Conservation (phyloP, 257 asterid genomes). For the Pogostemon cablin region DNA sequence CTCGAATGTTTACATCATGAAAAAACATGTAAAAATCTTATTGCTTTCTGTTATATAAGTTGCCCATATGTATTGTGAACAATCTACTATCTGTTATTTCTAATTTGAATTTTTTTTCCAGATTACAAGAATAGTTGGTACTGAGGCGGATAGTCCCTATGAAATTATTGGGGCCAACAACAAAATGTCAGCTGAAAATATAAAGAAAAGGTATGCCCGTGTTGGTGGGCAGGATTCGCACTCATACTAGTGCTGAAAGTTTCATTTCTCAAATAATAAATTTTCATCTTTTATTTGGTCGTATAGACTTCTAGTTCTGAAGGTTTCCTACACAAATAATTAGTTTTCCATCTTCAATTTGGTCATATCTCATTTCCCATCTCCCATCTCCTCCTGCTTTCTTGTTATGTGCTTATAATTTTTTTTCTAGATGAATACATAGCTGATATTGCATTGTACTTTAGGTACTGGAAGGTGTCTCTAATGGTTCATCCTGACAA, state of each 20-base stretch:
- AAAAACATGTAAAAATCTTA: background rate
- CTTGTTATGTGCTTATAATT: slow-evolving; percentile 1
- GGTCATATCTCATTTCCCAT: background rate
- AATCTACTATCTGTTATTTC: slow-evolving; percentile 11
- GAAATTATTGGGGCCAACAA: slow-evolving; percentile 82
- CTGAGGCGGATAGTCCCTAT: slow-evolving; percentile 74
- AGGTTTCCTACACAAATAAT: no score
- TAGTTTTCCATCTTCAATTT: no score
- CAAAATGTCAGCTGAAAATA: slow-evolving; percentile 77
- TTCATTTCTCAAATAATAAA: background rate
- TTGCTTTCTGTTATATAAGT: background rate
- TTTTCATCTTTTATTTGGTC: slow-evolving; percentile 7
- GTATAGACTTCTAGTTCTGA: background rate
- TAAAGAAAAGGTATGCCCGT: slow-evolving; percentile 72
- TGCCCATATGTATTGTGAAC: slow-evolving; percentile 1
- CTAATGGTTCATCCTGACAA: slow-evolving; percentile 99
- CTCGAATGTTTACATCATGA: background rate
- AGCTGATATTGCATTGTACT: slow-evolving; percentile 26
- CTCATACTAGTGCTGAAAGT: slow-evolving; percentile 2
- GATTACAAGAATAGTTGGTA: slow-evolving; percentile 86
- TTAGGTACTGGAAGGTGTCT: slow-evolving; percentile 95
- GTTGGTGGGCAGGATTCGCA: slow-evolving; percentile 1
- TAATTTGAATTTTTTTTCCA: slow-evolving; percentile 35
- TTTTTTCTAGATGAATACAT: slow-evolving; percentile 1
- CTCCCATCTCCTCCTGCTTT: slow-evolving; percentile 6